Evolutionary conservation across 352 stramenopile genomes (phyloP).

Genomic region (Pythium rishiriense): DNA sequence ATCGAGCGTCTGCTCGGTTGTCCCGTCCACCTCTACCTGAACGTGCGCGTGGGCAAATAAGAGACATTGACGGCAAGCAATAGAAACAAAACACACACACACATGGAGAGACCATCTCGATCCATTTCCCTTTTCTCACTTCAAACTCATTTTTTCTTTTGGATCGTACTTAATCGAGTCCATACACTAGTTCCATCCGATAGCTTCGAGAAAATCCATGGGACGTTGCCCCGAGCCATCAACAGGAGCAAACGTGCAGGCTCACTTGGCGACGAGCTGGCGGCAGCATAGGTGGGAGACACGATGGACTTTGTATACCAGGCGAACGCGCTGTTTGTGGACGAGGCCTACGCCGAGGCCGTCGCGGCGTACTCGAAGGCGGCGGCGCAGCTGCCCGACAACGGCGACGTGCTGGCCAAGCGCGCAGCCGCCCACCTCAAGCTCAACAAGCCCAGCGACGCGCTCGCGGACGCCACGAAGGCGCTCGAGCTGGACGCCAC

Average conservation of each 20-base stretch:
- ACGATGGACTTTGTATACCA: constrained; percentile 72
- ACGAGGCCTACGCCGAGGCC: constrained; percentile 75
- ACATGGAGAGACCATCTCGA: background rate
- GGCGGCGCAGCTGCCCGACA: constrained; percentile 34
- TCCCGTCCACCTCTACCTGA: constrained; percentile 83
- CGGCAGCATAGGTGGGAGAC: no score
- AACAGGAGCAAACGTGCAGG: background rate
- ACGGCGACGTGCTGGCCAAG: constrained; percentile 67
- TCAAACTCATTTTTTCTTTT: background rate
- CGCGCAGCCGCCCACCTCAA: constrained; percentile 70
- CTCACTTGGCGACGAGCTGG: background rate
- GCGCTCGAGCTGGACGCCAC: constrained; percentile 52
- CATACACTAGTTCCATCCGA: background rate
- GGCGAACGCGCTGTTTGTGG: constrained; percentile 82
- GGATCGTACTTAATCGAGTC: background rate
- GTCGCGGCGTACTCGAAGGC: constrained; percentile 53
- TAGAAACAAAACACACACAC: background rate
- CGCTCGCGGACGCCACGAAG: constrained; percentile 46
- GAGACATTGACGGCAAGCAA: background rate
- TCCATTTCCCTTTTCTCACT: background rate
- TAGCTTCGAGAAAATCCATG: background rate
- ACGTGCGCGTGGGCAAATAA: constrained; percentile 68
- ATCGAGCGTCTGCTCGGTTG: constrained; percentile 73
- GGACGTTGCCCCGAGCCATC: background rate
- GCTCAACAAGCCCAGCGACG: constrained; percentile 58